These are phyloP conservation scores for Torrubiellomyces zombiae DNA, from an alignment of 2,329 filamentous ascomycete species.

Conservation along the genomic window DNA sequence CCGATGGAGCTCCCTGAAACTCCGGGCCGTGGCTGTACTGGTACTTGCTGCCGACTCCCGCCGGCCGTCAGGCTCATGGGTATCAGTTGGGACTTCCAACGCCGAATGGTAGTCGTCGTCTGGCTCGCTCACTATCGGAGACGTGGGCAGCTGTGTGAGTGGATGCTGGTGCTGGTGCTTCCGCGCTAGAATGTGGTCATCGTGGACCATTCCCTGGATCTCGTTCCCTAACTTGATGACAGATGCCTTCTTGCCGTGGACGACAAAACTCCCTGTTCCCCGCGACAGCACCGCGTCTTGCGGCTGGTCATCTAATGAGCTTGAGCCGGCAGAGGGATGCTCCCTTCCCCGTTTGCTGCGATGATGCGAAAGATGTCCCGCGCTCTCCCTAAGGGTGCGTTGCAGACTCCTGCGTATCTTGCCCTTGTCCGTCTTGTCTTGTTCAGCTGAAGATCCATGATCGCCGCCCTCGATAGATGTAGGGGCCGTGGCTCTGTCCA, in stretches of 20 bases:
- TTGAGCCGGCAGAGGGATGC: constrained; percentile 6
- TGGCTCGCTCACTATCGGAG: constrained; percentile 17
- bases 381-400: constrained; percentile 72
- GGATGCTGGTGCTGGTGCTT: constrained; percentile 32
- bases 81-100: constrained; percentile 25
- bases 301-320: constrained; percentile 19
- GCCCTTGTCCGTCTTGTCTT: constrained; percentile 38
- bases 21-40: constrained; percentile 50
- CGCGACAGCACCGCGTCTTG: constrained; percentile 57
- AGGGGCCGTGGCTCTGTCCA: constrained; percentile 18
- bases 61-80: constrained; percentile 28
- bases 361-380: constrained; percentile 46
- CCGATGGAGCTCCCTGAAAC: constrained; percentile 44
- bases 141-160: constrained; percentile 20
- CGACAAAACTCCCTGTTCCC: constrained; percentile 76
- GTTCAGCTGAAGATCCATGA: constrained; percentile 20
- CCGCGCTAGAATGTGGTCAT: constrained; percentile 53
- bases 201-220: constrained; percentile 59
- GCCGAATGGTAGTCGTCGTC: constrained; percentile 37
- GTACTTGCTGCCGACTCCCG: constrained; percentile 46
- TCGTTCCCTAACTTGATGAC: constrained; percentile 95
- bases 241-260: constrained; percentile 95
- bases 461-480: constrained; percentile 16
- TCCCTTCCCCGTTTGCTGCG: constrained; percentile 66
- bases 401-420: constrained; percentile 77